These are phyloP conservation scores for Monosporascus sp. DNA, from an alignment of 2,329 filamentous ascomycete genomes.

Conservation along the genomic window DNA sequence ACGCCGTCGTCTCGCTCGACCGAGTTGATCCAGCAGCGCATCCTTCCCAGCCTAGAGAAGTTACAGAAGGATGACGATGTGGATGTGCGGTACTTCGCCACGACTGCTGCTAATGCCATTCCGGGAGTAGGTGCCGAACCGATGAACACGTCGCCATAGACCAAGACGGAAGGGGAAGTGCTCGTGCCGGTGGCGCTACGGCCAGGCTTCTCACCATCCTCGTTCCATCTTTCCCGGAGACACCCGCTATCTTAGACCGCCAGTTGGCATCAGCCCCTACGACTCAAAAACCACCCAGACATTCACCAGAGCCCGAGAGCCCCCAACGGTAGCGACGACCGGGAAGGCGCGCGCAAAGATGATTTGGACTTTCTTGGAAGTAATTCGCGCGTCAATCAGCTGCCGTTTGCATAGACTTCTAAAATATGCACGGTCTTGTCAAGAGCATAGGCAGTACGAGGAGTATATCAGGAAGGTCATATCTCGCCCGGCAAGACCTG, in stretches of 20 bases:
- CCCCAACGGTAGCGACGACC: neutral
- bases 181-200: slow-evolving; percentile 13
- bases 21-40: slow-evolving; percentile 77
- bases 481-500: neutral
- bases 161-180: slow-evolving; percentile 28
- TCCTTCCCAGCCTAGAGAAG: slow-evolving; percentile 88
- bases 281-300: neutral
- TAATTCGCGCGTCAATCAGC: neutral
- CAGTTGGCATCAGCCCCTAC: neutral
- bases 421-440: neutral
- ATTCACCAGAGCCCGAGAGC: neutral
- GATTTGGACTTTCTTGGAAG: neutral
- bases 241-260: neutral
- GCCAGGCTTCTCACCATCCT: slow-evolving; percentile 16
- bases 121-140: slow-evolving; percentile 49
- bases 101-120: slow-evolving; percentile 68
- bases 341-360: neutral
- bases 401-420: neutral
- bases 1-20: slow-evolving; percentile 65
- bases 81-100: slow-evolving; percentile 96
- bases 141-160: slow-evolving; percentile 63
- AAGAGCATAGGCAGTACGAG: neutral
- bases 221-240: slow-evolving; percentile 16
- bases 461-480: neutral
- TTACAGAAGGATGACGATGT: slow-evolving; percentile 96